Evolutionary conservation across 2,329 filamentous ascomycete species (phyloP).

Genomic region (Aspergillus sp.): DNA sequence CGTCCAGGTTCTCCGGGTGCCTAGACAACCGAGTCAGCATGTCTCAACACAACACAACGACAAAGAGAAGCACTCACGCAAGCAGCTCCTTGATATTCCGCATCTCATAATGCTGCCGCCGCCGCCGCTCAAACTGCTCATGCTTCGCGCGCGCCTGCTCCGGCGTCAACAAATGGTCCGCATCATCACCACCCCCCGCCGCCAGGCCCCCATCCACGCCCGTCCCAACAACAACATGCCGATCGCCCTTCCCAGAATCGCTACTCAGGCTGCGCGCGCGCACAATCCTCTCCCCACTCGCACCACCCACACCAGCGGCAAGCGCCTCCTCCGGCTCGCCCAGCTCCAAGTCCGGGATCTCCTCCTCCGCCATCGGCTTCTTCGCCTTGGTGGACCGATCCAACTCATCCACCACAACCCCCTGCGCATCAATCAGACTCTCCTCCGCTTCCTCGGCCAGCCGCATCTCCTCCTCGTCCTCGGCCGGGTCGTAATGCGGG

Average conservation of each 20-base stretch:
- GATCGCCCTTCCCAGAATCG: conserved; percentile 52
- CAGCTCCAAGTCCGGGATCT: conserved; percentile 88
- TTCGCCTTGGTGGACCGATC: conserved; percentile 49
- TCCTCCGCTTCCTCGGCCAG: conserved; percentile 27
- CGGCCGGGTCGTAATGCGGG: conserved; percentile 81
- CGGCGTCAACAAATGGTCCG: conserved; percentile 54
- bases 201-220: conserved; percentile 27
- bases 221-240: conserved; percentile 76
- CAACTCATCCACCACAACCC: conserved; percentile 66
- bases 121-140: conserved; percentile 80
- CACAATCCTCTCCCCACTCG: conserved; percentile 42
- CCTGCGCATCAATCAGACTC: conserved; percentile 63
- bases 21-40: conserved; percentile 20
- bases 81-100: conserved; percentile 84
- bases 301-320: conserved; percentile 28
- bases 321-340: conserved; percentile 84
- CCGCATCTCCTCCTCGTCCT: conserved; percentile 71
- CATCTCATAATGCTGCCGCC: conserved; percentile 99
- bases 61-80: conserved; percentile 54
- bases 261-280: conserved; percentile 41
- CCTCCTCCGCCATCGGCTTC: conserved; percentile 58
- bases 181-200: conserved; percentile 31
- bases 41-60: background rate
- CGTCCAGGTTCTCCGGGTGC: conserved; percentile 65
- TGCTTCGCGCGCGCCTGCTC: conserved; percentile 86